Conservation (phyloP, 2,329 filamentous ascomycete species). For the Aspergillus quadricinctus region DNA sequence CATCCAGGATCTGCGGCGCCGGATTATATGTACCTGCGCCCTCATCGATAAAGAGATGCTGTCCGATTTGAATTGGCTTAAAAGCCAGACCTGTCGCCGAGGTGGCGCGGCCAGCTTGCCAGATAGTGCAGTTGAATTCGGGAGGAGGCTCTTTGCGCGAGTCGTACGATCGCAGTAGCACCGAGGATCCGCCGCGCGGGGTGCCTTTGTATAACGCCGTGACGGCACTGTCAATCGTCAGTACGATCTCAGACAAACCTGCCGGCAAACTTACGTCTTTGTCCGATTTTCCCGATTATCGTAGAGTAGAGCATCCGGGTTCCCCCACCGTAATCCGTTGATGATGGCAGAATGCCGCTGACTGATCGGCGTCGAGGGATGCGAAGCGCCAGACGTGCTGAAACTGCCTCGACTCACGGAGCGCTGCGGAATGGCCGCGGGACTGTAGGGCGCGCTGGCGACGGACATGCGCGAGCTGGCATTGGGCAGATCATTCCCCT, state of each 20-base stretch:
- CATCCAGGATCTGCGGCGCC: slow-evolving; percentile 76
- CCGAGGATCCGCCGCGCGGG: slow-evolving; percentile 60
- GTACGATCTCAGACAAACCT: not conserved
- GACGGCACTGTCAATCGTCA: slow-evolving; percentile 64
- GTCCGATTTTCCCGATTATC: slow-evolving; percentile 80
- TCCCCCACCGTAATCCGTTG: slow-evolving; percentile 58
- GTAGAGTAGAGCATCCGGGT: slow-evolving; percentile 83
- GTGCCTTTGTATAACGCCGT: slow-evolving; percentile 89
- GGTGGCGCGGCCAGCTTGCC: slow-evolving; percentile 95
- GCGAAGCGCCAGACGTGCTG: slow-evolving; percentile 70
- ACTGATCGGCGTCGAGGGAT: slow-evolving; percentile 53
- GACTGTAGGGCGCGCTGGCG: slow-evolving; percentile 45
- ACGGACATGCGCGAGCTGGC: slow-evolving; percentile 42
- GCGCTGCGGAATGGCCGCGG: slow-evolving; percentile 46
- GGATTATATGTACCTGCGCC: slow-evolving; percentile 91
- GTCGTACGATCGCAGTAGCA: slow-evolving; percentile 86
- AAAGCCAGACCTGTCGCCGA: slow-evolving; percentile 87
- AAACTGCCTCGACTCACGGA: slow-evolving; percentile 76
- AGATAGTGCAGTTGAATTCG: slow-evolving; percentile 91
- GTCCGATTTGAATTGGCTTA: slow-evolving; percentile 90
- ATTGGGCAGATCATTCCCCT: slow-evolving; percentile 69
- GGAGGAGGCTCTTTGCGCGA: slow-evolving; percentile 86
- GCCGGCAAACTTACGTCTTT: slow-evolving; percentile 75
- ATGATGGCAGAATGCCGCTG: slow-evolving; percentile 48
- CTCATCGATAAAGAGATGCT: slow-evolving; percentile 91